A percentile compares a stretch with the other conserved stretches of the same genome.
phyloP scores from a whole-genome alignment of 805 yeast species.

The Starmerella khaoyaiensis region DNA sequence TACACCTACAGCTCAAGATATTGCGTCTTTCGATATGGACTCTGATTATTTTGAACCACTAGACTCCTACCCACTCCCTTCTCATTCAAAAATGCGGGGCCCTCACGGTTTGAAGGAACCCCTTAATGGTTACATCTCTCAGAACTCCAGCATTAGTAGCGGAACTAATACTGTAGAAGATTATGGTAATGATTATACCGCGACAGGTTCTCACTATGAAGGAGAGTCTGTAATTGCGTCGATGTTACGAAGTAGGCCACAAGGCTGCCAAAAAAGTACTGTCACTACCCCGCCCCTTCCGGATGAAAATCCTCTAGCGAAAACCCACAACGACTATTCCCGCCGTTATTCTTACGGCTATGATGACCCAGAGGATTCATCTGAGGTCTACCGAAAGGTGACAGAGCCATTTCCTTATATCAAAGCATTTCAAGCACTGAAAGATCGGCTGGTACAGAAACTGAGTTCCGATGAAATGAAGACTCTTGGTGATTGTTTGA shows the following conservation, averaged over 20 bases:
- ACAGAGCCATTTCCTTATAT: conserved; percentile 74
- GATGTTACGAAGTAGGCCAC: conserved; percentile 6
- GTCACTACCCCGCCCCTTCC: too few species aligned
- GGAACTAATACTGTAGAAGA: too few species aligned
- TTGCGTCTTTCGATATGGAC: neutral
- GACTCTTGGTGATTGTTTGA: conserved; percentile 75
- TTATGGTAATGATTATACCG: too few species aligned
- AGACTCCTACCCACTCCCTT: conserved; percentile 4
- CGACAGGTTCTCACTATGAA: neutral
- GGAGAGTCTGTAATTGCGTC: conserved; percentile 4
- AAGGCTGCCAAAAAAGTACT: too few species aligned
- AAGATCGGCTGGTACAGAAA: conserved; percentile 56
- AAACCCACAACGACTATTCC: conserved; percentile 7
- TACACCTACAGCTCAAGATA: too few species aligned
- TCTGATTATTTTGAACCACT: conserved; percentile 2
- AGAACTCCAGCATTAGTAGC: neutral
- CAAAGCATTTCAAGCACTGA: conserved; percentile 74
- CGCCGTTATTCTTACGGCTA: conserved; percentile 3
- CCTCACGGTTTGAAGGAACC: too few species aligned
- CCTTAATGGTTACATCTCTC: neutral
- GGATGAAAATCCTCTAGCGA: conserved; percentile 4
- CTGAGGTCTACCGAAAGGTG: conserved; percentile 52
- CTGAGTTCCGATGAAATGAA: conserved; percentile 60
- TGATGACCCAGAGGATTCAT: neutral
- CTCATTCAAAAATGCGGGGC: conserved; percentile 2